Conservation (phyloP, 2,329 filamentous ascomycete species). For the Chaetomiaceae sp. region DNA sequence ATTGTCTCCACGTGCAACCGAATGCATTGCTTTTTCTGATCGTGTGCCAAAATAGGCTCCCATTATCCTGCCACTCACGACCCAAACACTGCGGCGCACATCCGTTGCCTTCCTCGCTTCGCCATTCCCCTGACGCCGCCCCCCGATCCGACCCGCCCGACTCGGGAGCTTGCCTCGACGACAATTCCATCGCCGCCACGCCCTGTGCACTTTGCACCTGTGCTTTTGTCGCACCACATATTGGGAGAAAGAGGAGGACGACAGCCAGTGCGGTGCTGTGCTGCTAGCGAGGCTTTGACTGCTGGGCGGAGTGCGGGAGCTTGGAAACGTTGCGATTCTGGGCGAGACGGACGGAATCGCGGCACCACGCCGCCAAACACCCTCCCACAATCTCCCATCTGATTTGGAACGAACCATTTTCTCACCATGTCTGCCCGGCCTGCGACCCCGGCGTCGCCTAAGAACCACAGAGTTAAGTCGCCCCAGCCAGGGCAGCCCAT, state of each 20-base stretch:
- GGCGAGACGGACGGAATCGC: background rate
- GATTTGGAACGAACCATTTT: background rate
- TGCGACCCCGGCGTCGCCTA: constrained; percentile 47
- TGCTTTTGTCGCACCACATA: no score
- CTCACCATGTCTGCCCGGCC: constrained; percentile 41
- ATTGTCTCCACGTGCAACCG: background rate
- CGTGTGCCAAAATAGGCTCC: background rate
- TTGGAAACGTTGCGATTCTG: no score
- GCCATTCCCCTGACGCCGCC: no score
- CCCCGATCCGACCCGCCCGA: no score
- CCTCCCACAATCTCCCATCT: no score
- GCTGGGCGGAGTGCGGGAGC: no score
- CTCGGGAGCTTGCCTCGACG: no score
- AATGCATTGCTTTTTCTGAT: background rate
- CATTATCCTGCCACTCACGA: background rate
- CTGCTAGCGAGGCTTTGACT: no score
- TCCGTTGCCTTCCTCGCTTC: background rate
- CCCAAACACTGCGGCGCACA: background rate
- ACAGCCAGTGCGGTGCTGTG: no score
- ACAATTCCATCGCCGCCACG: no score
- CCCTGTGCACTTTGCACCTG: no score
- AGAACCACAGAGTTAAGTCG: constrained; percentile 54
- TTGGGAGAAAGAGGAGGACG: no score
- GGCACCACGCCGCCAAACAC: background rate
- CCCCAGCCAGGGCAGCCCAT: constrained; percentile 53